These are phyloP conservation scores for Exophiala sp. DNA, from an alignment of 2,329 filamentous ascomycete genomes.

Conservation along the genomic window DNA sequence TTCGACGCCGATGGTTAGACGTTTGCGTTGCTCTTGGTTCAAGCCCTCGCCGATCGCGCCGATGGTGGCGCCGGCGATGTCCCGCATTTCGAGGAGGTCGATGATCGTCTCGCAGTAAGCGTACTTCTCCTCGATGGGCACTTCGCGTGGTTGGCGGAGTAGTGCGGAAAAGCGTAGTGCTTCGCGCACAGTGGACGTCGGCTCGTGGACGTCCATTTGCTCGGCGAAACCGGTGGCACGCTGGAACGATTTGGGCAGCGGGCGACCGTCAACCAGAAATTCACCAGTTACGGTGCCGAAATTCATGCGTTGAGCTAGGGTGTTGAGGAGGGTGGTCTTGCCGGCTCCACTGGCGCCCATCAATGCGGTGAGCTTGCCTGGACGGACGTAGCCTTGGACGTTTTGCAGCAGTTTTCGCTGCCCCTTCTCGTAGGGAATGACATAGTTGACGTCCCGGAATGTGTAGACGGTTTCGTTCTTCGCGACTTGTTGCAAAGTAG, in stretches of 20 bases:
- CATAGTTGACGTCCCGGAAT: conserved; percentile 81
- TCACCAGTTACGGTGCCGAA: conserved; percentile 44
- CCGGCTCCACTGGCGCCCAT: conserved; percentile 60
- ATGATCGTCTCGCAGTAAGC: conserved; percentile 67
- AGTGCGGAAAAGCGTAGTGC: conserved; percentile 64
- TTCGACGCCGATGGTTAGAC: conserved; percentile 61
- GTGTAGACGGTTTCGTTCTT: conserved; percentile 72
- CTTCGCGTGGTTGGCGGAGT: conserved; percentile 58
- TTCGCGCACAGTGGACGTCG: conserved; percentile 64
- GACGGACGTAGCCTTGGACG: conserved; percentile 69
- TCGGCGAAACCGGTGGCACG: conserved; percentile 55
- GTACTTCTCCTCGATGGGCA: conserved; percentile 60
- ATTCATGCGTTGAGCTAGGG: conserved; percentile 43
- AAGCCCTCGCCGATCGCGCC: conserved; percentile 58
- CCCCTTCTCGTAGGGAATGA: conserved; percentile 46
- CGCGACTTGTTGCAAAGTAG: conserved; percentile 48
- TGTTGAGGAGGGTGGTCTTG: conserved; percentile 49
- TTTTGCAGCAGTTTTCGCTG: conserved; percentile 53
- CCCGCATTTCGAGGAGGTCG: conserved; percentile 65
- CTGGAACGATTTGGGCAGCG: conserved; percentile 49
- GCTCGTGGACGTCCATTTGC: conserved; percentile 66
- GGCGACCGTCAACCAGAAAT: conserved; percentile 46
- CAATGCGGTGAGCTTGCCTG: conserved; percentile 71
- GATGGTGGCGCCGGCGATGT: conserved; percentile 63
- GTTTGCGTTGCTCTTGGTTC: conserved; percentile 64